Evolutionary conservation across 768 basidiomycete genomes (phyloP).

Genomic region (Podaxis sp.): DNA sequence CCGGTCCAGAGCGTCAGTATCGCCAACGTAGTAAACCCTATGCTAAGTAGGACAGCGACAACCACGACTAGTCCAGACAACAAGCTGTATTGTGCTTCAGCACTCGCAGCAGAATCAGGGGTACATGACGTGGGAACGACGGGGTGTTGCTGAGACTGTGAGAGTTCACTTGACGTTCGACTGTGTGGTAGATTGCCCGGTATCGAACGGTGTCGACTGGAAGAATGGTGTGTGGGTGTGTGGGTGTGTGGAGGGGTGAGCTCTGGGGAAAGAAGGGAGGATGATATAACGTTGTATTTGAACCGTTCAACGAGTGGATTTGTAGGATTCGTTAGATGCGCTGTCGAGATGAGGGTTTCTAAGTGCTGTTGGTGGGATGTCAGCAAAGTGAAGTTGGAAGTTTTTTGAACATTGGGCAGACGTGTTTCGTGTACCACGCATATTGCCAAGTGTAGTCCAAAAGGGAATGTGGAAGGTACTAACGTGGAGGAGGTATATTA

Average conservation of each 20-base stretch:
- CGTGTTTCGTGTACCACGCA: not conserved
- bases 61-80: conserved; percentile 39
- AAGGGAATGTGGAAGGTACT: conserved; percentile 20
- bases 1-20: conserved; percentile 31
- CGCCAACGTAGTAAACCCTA: conserved; percentile 42
- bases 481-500: conserved; percentile 41
- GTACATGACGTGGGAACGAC: conserved; percentile 23
- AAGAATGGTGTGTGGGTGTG: conserved; percentile 27
- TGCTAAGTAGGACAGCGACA: conserved; percentile 39
- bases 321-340: conserved; percentile 33
- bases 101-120: conserved; percentile 14
- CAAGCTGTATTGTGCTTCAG: conserved; percentile 39
- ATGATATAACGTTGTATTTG: conserved; percentile 84
- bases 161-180: conserved; percentile 39
- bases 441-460: not conserved
- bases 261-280: conserved; percentile 65
- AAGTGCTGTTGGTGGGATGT: conserved; percentile 32
- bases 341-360: conserved; percentile 34
- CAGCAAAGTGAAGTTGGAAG: not conserved
- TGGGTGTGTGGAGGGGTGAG: conserved; percentile 40
- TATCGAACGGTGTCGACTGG: conserved; percentile 33
- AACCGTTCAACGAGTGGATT: conserved; percentile 72
- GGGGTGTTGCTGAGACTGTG: conserved; percentile 22
- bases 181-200: conserved; percentile 51
- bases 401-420: not conserved